Evolutionary conservation across 2,329 filamentous ascomycete species (phyloP).

Genomic region (Onygenales sp.): DNA sequence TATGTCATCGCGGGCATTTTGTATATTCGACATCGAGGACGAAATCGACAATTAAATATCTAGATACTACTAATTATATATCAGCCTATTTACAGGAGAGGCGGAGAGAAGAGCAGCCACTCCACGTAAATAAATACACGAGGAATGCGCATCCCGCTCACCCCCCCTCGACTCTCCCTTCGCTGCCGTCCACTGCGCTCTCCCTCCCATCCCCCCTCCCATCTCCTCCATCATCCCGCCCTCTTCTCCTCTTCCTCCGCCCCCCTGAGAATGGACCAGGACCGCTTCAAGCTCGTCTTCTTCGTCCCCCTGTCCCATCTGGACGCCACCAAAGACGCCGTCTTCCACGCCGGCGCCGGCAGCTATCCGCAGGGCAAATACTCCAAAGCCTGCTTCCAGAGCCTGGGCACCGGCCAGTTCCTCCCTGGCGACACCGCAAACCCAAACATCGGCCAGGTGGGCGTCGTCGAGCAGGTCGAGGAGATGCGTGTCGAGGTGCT

Average conservation of each 20-base stretch:
- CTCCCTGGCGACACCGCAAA: conserved; percentile 29
- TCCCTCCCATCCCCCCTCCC: background rate
- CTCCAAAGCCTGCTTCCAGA: conserved; percentile 31
- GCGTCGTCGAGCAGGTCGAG: conserved; percentile 29
- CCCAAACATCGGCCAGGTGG: conserved; percentile 32
- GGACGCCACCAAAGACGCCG: conserved; percentile 31
- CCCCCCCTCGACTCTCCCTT: too few relatives aligned
- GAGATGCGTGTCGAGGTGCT: conserved; percentile 36
- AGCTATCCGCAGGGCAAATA: conserved; percentile 34
- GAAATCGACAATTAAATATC: background rate
- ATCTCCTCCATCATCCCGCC: background rate
- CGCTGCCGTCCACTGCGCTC: background rate
- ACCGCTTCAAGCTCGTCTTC: conserved; percentile 34
- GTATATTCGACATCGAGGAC: background rate
- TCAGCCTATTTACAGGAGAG: too few relatives aligned
- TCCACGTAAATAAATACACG: too few relatives aligned
- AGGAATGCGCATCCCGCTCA: too few relatives aligned
- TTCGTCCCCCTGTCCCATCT: conserved; percentile 31
- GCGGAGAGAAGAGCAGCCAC: too few relatives aligned
- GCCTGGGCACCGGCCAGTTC: conserved; percentile 32
- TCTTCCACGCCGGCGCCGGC: conserved; percentile 34
- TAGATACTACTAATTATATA: too few relatives aligned
- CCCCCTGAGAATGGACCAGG: conserved; percentile 5
- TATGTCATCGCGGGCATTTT: conserved; percentile 8
- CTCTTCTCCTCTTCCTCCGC: background rate